A percentile compares a stretch with the other conserved stretches of the same genome.
Conservation (phyloP, 2,329 filamentous ascomycete genomes). For the Purpureocillium lavendulum region DNA sequence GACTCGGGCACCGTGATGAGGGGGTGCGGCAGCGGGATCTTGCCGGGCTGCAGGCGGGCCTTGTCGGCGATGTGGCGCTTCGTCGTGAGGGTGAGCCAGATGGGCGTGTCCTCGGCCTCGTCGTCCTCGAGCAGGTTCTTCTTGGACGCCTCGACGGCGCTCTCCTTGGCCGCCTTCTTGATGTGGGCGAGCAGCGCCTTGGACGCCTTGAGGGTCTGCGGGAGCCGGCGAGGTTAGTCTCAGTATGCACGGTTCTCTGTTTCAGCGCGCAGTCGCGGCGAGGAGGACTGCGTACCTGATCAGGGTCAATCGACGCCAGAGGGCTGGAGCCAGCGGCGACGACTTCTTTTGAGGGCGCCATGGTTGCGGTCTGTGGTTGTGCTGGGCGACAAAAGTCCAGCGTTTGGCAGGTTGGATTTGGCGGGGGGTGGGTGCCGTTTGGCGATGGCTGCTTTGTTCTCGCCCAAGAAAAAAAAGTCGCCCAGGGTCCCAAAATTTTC, state of each 20-base stretch:
- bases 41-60: slow-evolving; percentile 72
- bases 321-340: slow-evolving; percentile 21
- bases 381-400: slow-evolving; percentile 8
- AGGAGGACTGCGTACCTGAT: slow-evolving; percentile 25
- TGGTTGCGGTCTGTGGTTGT: slow-evolving; percentile 15
- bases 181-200: slow-evolving; percentile 55
- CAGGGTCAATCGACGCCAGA: slow-evolving; percentile 27
- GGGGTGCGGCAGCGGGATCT: slow-evolving; percentile 70
- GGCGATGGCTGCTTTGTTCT: background rate
- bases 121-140: slow-evolving; percentile 46
- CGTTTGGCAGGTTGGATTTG: slow-evolving; percentile 12
- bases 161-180: slow-evolving; percentile 44
- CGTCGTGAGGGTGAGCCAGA: slow-evolving; percentile 56
- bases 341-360: slow-evolving; percentile 34
- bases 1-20: slow-evolving; percentile 37
- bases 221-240: background rate
- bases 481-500: slow-evolving; percentile 14
- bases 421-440: background rate
- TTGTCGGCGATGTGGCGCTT: slow-evolving; percentile 64
- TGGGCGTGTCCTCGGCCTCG: slow-evolving; percentile 38
- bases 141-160: slow-evolving; percentile 37
- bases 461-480: slow-evolving; percentile 14
- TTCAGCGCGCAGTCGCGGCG: slow-evolving; percentile 1
- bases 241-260: no score
- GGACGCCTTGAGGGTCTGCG: slow-evolving; percentile 52